Base-by-base conservation (phyloP, 2,329 filamentous ascomycete species). In the Coniella vitis region DNA sequence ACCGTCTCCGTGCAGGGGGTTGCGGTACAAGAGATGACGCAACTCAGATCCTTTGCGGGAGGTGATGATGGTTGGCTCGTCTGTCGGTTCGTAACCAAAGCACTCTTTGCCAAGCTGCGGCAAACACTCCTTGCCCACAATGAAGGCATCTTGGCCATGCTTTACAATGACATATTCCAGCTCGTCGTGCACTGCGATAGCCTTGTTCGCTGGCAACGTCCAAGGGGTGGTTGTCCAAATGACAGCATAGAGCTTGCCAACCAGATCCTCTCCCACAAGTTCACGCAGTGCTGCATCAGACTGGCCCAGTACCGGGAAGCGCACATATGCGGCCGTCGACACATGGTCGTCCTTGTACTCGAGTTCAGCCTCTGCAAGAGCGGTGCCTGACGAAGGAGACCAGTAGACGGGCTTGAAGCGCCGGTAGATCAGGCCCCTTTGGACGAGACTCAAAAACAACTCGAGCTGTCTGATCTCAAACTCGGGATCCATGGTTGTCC, bases 221-320 rank as follows among this genome's bases (percentile, higher is more conserved):
- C 93, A 98, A 0, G 93, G 93, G 1, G 93, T 98, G 0, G 93
- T 98, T 2, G 93, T 98, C 93, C 93, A 98, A 45, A 97, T 87
- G n/a, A 93, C 76, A n/a, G 86, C 88, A 63, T 77, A 85, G 10
- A 96, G 61, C 4, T 72, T 68, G 4, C 74, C 73, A 5, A 66
- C 56, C 19, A 78, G 63, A 3, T 55, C 53, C 20, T 63, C 57
- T 10, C 62, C 64, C 0, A 66, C 60, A 2, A 67, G 56, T 3
- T 59, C 53, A 31, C 61, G 60, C 44, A 71, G 61, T 19, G 69
- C 65, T 20, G 83, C 57, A 14, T 38, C 48, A 20, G 67, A 61
- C 7, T 68, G 61, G 0, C 75, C 69, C 12, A 80, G 64, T 22
- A 96, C 72, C 1, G 83, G 86, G 59, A 94, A 94, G 52, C 80